Evolutionary conservation across 1,284 basidiomycete genomes (phyloP), one percentile per base, ranked within the genome.

Genomic region (Termitomyces sp.): DNA sequence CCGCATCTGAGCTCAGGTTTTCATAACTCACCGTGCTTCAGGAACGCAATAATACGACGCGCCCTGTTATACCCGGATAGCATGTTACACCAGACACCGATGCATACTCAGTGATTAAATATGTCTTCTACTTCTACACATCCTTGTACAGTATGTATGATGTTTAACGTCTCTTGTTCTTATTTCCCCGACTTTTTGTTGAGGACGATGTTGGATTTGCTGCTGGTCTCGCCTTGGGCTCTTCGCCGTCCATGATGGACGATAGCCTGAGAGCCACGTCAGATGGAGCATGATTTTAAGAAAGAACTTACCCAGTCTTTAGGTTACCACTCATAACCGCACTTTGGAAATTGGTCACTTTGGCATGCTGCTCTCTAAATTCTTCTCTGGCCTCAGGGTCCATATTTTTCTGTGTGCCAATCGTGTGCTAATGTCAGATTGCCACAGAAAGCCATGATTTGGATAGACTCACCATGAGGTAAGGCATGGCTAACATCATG

Each of bases 401-500:
- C 69, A 90, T 66, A 53, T 86, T 83, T 74, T 88, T 87, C 89
- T 91, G 60, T 3, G 42, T 43, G 9, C 7, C n/a, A 18, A 34
- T n/a, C 91, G 60, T 3, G 42, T 43, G 9, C 7, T 13, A 18
- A 34, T n/a, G 39, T 60, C 34, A 42, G 47, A 52, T 31, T 54
- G 31, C 30, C 21, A 41, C 14, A 42, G 34, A 24, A 49, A 39
- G 39, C n/a, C 7, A 26, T 19, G 24, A 37, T 13, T 26, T 43
- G 41, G n/a, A 21, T 34, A 46, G 30, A 30, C 79, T 56, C 57
- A 91, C 91, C 75, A 87, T 86, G 56, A 93, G 66, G 66, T 88
- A 91, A 1, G 91, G 91, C 78, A 86, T 82, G n/a, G 74, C 80
- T 18, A 90, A 69, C 69, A 91, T 80, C 79, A 93, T 81, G 31